Base-by-base conservation (phyloP, 2,329 filamentous ascomycete species). In the Epichloe elymi region DNA sequence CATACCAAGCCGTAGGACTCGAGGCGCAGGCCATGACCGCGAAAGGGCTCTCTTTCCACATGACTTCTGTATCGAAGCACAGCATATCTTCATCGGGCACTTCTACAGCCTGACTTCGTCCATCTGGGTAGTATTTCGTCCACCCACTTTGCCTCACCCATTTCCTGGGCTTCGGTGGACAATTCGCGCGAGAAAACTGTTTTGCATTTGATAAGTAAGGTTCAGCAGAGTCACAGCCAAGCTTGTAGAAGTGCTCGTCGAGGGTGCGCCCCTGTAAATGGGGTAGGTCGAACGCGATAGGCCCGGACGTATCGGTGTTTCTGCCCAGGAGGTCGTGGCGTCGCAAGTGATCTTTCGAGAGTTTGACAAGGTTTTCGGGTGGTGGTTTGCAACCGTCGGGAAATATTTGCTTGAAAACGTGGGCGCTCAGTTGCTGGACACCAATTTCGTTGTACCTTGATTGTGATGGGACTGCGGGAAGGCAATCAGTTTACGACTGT, bases 21-120 rank as follows among this genome's bases (percentile, higher is more conserved):
- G 83, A 86, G 14, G 94, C 93, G 64, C 91, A 97, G 20, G 94
- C 93, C 88, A 98, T 97, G 52, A 95, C 88, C 0, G 94, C 89
- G 66, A 88, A 98, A 0, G 86, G 83, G 57, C 84, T 91, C 63
- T 93, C 82, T 64, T 94, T 95, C 79, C 85, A 98, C 84, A 98
- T 83, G 45, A 96, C 90, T 67, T 98, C 93, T 1, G 90, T 95
- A 67, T 98, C 93, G 60, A 98, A 98, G 38, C 86, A 90, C 50
- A 97, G 72, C 75, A 91, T 83, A 3, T 78, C 70, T 63, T 93
- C 90, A 54, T 91, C 75, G 0, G 94, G 93, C 10, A 82, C 80
- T 54, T 85, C 81, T 4, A 95, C 80, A 3, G 74, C 65, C 63
- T 93, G 86, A 15, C 75, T 76, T 12, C 71, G 74, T 20, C 88